Base-by-base conservation (phyloP, 768 basidiomycete genomes). In the Russula griseocarnosa region DNA sequence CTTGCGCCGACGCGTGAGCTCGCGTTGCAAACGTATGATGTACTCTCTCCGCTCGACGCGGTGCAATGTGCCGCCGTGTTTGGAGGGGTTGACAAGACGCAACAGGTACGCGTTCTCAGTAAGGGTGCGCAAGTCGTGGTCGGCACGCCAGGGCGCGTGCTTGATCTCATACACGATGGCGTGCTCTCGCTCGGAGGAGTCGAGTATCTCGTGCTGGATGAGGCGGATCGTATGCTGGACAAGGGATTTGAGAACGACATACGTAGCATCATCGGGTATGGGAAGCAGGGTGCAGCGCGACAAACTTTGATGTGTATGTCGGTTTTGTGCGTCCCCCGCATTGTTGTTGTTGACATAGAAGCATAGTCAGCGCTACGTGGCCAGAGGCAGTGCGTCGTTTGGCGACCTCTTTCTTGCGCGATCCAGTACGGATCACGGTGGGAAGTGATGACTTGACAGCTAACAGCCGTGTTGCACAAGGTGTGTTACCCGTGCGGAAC, bases 241-340 rank as follows among this genome's bases (percentile, higher is more conserved):
- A 94, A 90, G 74, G 97, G 96, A 0, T 99, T 99, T 73, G 97
- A 99, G 74, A 97, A 98, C 70, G 97, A 98, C 73, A 97, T 98
- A 64, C 81, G 93, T 58, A 84, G 80, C 64, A 98, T 99, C 71
- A 94, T 98, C 66, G 86, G 83, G 9, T 78, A 81, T 61, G 85
- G 87, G 2, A 82, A 86, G 76, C 84, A 84, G 71, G 79, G 82
- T 40, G 73, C 79, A n/a, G 81, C 83, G 62, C 82, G 94, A 52
- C 93, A 95, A 77, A 96, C 92, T 8, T 86, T 94, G 81, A 94
- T 95, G 93, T 95, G 92, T 94, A 73, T 69, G 90, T 61, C 22
- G 14, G 16, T 40, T 13, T 26, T 4, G n/a, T 30, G 28, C 13
- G 14, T 30, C 13, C 13, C 2, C 38, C 2, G 22, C 30, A 22